Evolutionary conservation across 805 yeast genomes (phyloP), one percentile per base, ranked within the genome.

Genomic region (Hagleromyces aurorensis): DNA sequence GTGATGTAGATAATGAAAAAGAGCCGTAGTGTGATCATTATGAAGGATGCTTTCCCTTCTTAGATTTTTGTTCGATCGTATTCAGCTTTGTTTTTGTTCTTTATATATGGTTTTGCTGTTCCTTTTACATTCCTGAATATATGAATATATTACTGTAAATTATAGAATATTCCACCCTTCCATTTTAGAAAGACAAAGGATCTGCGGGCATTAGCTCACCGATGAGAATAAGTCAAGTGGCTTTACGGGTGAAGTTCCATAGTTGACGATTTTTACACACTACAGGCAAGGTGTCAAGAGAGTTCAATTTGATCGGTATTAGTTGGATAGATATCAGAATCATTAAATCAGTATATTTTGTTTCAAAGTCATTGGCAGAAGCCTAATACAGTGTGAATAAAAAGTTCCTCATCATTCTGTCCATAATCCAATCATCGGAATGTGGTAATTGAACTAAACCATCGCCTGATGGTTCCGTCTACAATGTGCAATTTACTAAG

Each of bases 1-100:
- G 81, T 24, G 2, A 84, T 29, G 49, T 84, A 85, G 0, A 68
- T 61, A 12, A 62, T 42, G 0, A 76, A 21, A 23, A 65, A 56
- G n/a, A 42, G 32, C 20, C 54, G 35, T 3, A 62, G 23, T 44
- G 55, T 42, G 11, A 33, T 38, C 59, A 50, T 50, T 24, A n/a
- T 12, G 19, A 15, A 13, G 13, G 27, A n/a, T n/a, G n/a, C n/a
- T n/a, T n/a, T n/a, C n/a, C n/a, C n/a, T 4, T 13, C 11, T 14
- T 10, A 7, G 7, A 6, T 9, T 12, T 8, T 13, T 23, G n/a
- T 23, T 26, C 7, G 14, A 13, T 17, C 9, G 29, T 13, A 15
- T 7, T 12, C 2, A 5, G 25, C 16, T 23, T 16, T 8, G 10
- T 23, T 23, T 12, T 15, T 5, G 16, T n/a, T n/a, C n/a, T n/a